phyloP scores from a whole-genome alignment of 192 early-diverging fungal genomes.

The Phlyctochytrium planicorne region DNA sequence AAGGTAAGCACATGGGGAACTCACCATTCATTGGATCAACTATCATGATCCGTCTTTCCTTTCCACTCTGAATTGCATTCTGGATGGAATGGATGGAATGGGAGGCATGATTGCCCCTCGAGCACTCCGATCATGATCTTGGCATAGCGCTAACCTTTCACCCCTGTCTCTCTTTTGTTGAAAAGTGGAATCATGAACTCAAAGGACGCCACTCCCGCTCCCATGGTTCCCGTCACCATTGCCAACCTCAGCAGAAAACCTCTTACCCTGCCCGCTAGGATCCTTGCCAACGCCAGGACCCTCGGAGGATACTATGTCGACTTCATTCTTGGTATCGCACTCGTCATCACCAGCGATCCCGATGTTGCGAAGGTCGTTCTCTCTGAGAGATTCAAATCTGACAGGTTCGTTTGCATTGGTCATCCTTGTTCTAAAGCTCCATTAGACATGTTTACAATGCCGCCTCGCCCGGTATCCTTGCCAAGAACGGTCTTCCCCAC shows the following conservation, averaged over 20 bases:
- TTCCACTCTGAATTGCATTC: background rate
- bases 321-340: slow-evolving; percentile 11
- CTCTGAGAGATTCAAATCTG: slow-evolving; percentile 14
- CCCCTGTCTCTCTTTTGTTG: background rate
- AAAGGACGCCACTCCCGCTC: slow-evolving; percentile 4
- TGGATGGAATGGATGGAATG: background rate
- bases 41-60: background rate
- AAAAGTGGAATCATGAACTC: slow-evolving; percentile 8
- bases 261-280: background rate
- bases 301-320: slow-evolving; percentile 21
- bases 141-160: background rate
- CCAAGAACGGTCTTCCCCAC: background rate
- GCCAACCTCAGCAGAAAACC: slow-evolving; percentile 10
- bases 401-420: background rate
- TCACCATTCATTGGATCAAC: background rate
- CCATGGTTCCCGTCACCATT: background rate
- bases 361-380: slow-evolving; percentile 17
- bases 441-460: slow-evolving; percentile 14
- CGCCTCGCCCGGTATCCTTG: slow-evolving; percentile 11
- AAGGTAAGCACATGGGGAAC: background rate
- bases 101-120: too few species aligned
- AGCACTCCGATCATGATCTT: background rate
- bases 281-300: slow-evolving; percentile 2
- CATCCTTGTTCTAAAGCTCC: background rate
- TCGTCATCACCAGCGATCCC: slow-evolving; percentile 10